Evolutionary conservation across 495 filamentous ascomycete species (phyloP), one percentile per base, ranked within the genome.

Genomic region (Talaromyces liani): DNA sequence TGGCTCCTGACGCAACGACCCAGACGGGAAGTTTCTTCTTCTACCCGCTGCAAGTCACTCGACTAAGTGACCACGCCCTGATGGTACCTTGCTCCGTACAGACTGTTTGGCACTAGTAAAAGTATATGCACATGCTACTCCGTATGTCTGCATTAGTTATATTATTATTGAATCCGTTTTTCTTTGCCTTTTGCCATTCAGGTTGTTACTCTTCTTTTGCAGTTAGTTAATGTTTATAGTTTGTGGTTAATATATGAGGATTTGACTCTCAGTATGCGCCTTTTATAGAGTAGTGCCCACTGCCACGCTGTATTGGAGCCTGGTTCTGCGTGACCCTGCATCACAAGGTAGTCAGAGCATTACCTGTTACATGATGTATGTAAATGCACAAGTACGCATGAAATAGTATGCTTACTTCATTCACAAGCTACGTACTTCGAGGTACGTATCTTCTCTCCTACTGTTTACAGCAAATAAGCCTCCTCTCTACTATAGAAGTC

Each of bases 1-100:
- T 24, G 49, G 49, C 18, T 14, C 7, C 7, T 25, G 18, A 24
- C 12, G 18, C 18, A 20, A 7, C 51, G 51, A 24, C 51, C 51
- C 8, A 27, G 22, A n/a, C 51, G 51, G 51, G 51, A 55, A 55
- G 51, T 55, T 29, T 29, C 51, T 55, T 55, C 51, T 55, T 55
- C 51, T 55, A 25, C 51, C 45, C 45, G 53, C 53, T 56, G 53
- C 53, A 56, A 56, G 53, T 56, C 53, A 56, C 53, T 56, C 53
- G 20, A 56, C 7, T 20, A 22, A 25, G 49, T 20, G 24, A 54
- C n/a, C 18, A 20, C 24, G 18, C 24, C 49, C 49, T 54, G 24
- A 7, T 54, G 20, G 53, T 56, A 25, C 53, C 20, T 56, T 56
- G 5, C 20, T 25, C 49, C 24, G 33, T 41, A 9, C 36, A 14